These are phyloP conservation scores for Astrothelium subdiscretum DNA, from an alignment of 495 filamentous ascomycete genomes.

Conservation along the genomic window DNA sequence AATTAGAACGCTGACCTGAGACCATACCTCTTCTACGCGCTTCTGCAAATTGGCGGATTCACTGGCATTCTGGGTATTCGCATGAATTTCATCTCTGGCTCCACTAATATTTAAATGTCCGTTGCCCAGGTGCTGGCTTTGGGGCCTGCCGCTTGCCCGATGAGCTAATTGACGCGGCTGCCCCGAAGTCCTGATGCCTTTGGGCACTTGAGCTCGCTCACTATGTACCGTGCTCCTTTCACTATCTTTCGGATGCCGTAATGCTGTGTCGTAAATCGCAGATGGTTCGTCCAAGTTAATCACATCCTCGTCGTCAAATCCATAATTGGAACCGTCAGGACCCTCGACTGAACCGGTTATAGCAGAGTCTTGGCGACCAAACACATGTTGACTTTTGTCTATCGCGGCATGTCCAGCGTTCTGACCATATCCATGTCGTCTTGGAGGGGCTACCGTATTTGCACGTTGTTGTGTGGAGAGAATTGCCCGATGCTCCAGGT, in stretches of 20 bases:
- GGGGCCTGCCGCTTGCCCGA: neutral
- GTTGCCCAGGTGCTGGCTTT: neutral
- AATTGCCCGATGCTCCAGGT: slow-evolving; percentile 26
- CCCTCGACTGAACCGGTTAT: neutral
- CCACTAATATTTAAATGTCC: neutral
- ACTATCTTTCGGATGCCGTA: slow-evolving; percentile 21
- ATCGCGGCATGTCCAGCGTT: neutral
- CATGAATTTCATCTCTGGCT: neutral
- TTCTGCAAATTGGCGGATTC: slow-evolving; percentile 11
- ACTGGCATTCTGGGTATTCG: neutral
- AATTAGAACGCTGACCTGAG: neutral
- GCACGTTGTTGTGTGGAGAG: slow-evolving; percentile 20
- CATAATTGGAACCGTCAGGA: slow-evolving; percentile 28
- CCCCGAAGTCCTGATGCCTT: neutral
- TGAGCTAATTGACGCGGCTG: neutral
- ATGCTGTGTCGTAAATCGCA: slow-evolving; percentile 35
- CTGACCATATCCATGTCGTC: neutral
- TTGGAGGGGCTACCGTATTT: neutral
- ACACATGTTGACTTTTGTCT: neutral
- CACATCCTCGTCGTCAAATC: slow-evolving; percentile 29
- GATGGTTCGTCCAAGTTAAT: slow-evolving; percentile 28
- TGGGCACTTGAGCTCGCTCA: neutral
- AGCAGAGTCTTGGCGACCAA: neutral
- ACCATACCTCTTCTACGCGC: slow-evolving; percentile 3
- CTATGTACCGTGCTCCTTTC: neutral